Percentiles rank a stretch among this genome's conserved stretches.
Conservation (phyloP, 768 basidiomycete species). For the Kwoniella heveanensis region DNA sequence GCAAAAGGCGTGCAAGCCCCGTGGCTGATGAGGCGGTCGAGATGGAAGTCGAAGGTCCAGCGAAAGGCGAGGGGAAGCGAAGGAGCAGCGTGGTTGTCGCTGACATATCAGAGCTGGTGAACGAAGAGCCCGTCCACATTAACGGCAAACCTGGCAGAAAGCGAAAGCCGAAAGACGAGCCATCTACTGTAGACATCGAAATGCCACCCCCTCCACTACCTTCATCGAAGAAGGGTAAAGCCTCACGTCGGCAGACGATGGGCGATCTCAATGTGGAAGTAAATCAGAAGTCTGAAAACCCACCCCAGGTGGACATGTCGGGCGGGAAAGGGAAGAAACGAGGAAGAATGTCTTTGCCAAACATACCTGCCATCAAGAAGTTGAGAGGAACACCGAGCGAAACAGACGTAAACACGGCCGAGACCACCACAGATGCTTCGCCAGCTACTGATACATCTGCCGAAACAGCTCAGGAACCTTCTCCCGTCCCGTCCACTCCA, state of each 20-base stretch:
- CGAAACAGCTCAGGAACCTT: constrained; percentile 11
- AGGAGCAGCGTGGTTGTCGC: too few relatives aligned
- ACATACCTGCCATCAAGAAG: constrained; percentile 25
- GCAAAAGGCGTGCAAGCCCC: constrained; percentile 11
- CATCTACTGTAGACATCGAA: background rate
- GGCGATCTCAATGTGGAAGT: background rate
- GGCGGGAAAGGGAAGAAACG: constrained; percentile 33
- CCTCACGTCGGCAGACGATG: constrained; percentile 13
- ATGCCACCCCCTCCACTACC: constrained; percentile 28
- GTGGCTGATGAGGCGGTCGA: background rate
- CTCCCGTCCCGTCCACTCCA: constrained; percentile 24
- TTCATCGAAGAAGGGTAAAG: constrained; percentile 11
- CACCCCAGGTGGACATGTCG: constrained; percentile 5
- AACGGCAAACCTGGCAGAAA: constrained; percentile 3
- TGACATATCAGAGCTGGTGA: too few relatives aligned
- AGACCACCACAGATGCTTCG: too few relatives aligned
- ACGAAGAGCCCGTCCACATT: background rate
- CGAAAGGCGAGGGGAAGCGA: background rate
- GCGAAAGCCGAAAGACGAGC: background rate
- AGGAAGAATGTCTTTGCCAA: constrained; percentile 25
- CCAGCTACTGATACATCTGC: constrained; percentile 25
- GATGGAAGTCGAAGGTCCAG: background rate
- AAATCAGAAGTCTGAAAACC: background rate
- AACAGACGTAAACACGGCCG: too few relatives aligned
- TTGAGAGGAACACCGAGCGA: too few relatives aligned